Evolutionary conservation across 2,329 filamentous ascomycete genomes (phyloP).

Genomic region (Gnomoniopsis sp.): DNA sequence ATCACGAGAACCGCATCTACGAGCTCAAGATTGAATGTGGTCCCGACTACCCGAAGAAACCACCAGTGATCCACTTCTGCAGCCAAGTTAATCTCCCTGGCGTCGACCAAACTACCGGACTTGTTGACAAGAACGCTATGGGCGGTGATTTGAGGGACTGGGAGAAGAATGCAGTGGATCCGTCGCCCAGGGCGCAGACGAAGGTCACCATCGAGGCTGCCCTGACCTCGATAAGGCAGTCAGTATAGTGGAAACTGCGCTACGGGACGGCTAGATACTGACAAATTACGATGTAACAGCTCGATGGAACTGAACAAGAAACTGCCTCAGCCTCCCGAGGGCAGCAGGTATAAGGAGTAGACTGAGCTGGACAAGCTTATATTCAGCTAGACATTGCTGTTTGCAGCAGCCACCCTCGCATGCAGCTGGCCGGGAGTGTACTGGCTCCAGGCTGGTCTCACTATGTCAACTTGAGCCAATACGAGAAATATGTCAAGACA

Average conservation of each 20-base stretch:
- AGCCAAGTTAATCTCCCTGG: constrained; percentile 96
- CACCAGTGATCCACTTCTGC: constrained; percentile 87
- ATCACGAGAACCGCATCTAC: constrained; percentile 98
- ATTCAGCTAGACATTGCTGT: not conserved
- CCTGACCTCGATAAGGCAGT: constrained; percentile 33
- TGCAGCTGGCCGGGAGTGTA: not conserved
- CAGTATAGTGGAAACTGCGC: constrained; percentile 3
- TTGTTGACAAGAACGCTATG: constrained; percentile 81
- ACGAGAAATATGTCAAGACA: not conserved
- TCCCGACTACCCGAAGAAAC: constrained; percentile 80
- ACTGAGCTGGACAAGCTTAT: not conserved
- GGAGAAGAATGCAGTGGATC: constrained; percentile 71
- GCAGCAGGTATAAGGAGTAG: constrained; percentile 48
- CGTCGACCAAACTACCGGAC: constrained; percentile 74
- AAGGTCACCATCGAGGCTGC: constrained; percentile 31
- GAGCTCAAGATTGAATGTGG: constrained; percentile 96
- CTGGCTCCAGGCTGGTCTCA: not conserved
- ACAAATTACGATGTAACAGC: constrained; percentile 43
- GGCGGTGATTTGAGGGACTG: constrained; percentile 77
- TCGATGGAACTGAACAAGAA: constrained; percentile 98
- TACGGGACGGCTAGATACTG: constrained; percentile 7
- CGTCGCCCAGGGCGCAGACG: constrained; percentile 29
- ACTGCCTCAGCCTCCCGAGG: constrained; percentile 88
- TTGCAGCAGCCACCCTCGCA: not conserved
- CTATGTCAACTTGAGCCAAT: no score